These are phyloP conservation scores for Physaria fendleri DNA, from an alignment of 345 rosid species.

Conservation along the genomic window DNA sequence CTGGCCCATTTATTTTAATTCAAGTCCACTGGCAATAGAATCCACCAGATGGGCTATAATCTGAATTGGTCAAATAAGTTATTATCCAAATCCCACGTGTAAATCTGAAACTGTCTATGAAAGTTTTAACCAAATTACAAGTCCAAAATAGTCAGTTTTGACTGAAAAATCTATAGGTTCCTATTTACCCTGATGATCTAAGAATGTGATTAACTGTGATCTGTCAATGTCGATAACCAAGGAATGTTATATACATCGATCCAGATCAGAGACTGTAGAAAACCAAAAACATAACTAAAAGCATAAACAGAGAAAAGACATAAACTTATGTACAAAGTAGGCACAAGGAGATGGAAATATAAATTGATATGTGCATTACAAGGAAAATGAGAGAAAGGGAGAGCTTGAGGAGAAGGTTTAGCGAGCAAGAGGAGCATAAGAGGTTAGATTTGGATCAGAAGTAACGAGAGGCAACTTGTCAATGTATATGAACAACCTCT, in stretches of 20 bases:
- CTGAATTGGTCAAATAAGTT: slow-evolving; percentile 1
- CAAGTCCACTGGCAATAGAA: neutral
- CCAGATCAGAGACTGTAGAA: neutral
- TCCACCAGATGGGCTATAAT: neutral
- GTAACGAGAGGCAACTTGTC: slow-evolving; percentile 56
- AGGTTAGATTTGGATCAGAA: slow-evolving; percentile 39
- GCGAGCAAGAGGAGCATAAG: slow-evolving; percentile 38
- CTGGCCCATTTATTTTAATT: neutral
- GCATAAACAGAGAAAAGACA: neutral
- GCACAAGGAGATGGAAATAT: neutral
- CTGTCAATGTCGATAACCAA: neutral
- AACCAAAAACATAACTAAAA: neutral
- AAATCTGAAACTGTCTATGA: neutral
- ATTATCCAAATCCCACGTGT: slow-evolving; percentile 6
- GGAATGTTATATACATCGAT: slow-evolving; percentile 1
- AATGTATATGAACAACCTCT: slow-evolving; percentile 53
- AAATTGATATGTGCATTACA: slow-evolving; percentile 14
- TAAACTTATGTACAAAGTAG: neutral
- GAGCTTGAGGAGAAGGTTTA: slow-evolving; percentile 13
- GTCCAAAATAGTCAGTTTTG: neutral
- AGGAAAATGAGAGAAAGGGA: neutral
- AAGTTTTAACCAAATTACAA: neutral
- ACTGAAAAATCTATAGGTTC: neutral
- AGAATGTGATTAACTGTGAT: neutral
- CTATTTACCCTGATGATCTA: neutral